Evolutionary conservation across 2,329 filamentous ascomycete species (phyloP).

Genomic region (Colletotrichum incanum): DNA sequence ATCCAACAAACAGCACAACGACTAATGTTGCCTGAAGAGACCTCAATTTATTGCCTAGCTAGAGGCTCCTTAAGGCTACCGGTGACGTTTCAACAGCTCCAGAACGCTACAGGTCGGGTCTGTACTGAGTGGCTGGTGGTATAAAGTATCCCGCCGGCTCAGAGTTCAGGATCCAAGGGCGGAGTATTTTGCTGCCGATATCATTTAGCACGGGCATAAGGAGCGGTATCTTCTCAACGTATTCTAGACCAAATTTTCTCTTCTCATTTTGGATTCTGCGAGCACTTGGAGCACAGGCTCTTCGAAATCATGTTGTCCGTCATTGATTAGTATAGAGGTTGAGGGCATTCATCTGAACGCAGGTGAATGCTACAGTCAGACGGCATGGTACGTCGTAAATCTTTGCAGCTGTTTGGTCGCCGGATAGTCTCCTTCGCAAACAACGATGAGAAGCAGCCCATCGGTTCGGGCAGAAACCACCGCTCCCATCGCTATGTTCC

Average conservation of each 20-base stretch:
- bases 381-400: neutral
- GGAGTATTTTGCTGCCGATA: too few relatives aligned
- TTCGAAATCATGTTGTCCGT: neutral
- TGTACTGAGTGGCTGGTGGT: neutral
- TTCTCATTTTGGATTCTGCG: too few relatives aligned
- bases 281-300: too few relatives aligned
- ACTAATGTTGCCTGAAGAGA: neutral
- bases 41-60: neutral
- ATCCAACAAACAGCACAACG: neutral
- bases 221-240: too few relatives aligned
- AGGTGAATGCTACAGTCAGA: neutral
- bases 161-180: too few relatives aligned
- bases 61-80: neutral
- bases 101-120: neutral
- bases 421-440: neutral
- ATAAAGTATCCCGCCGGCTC: too few relatives aligned
- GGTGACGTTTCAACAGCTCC: neutral
- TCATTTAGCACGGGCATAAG: too few relatives aligned
- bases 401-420: neutral
- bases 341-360: neutral
- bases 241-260: too few relatives aligned
- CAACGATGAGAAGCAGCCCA: neutral
- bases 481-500: neutral
- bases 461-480: neutral
- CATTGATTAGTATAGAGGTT: neutral